These are phyloP conservation scores for Castanea crenata DNA, from an alignment of 306 rosid genomes.

Conservation along the genomic window DNA sequence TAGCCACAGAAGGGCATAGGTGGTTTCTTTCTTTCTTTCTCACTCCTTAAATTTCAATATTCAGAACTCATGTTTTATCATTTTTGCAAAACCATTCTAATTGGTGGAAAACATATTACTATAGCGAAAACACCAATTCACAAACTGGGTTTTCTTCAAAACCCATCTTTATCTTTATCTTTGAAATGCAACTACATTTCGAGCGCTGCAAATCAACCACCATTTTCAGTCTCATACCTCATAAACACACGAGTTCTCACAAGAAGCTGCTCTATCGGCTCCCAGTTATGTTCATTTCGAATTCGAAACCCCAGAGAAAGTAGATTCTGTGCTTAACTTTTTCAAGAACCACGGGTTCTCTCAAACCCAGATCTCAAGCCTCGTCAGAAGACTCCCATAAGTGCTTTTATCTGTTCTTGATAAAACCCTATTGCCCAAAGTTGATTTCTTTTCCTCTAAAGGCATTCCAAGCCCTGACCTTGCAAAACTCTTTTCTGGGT, in stretches of 20 bases:
- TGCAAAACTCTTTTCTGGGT: background rate
- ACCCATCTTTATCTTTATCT: background rate
- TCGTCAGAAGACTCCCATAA: background rate
- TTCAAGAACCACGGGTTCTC: slow-evolving; percentile 23
- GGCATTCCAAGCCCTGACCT: slow-evolving; percentile 35
- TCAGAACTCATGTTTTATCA: slow-evolving; percentile 2
- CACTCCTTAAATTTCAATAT: background rate
- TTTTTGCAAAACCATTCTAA: slow-evolving; percentile 2
- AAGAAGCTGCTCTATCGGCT: slow-evolving; percentile 32
- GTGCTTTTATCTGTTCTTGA: background rate
- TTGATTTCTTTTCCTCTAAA: slow-evolving; percentile 32
- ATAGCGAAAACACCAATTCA: background rate
- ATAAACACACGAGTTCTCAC: slow-evolving; percentile 28
- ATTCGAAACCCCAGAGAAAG: slow-evolving; percentile 19
- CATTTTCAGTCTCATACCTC: slow-evolving; percentile 36
- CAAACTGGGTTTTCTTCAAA: slow-evolving; percentile 1
- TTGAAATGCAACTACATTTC: background rate
- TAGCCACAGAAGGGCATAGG: background rate
- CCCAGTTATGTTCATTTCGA: slow-evolving; percentile 14
- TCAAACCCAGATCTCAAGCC: background rate
- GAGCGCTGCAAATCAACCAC: slow-evolving; percentile 4
- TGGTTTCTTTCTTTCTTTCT: too few relatives aligned
- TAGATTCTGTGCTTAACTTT: slow-evolving; percentile 17
- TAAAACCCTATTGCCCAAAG: slow-evolving; percentile 25
- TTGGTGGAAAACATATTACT: background rate